phyloP scores from a whole-genome alignment of 2,329 filamentous ascomycete genomes.

The Phoma sp. region DNA sequence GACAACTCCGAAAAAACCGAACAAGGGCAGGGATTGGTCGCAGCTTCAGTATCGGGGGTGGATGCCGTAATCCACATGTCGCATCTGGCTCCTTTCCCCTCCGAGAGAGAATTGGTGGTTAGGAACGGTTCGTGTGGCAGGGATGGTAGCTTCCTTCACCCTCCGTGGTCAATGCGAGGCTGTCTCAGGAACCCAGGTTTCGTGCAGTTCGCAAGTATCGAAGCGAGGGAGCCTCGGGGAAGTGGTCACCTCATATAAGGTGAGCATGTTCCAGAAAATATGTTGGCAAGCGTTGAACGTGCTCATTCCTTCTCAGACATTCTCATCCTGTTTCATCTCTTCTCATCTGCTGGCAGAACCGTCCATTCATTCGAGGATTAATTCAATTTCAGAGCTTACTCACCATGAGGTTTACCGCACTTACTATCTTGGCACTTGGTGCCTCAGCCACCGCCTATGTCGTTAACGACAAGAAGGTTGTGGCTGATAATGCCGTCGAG shows the following conservation, averaged over 20 bases:
- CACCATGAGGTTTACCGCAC: slow-evolving; percentile 41
- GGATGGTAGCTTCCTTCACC: slow-evolving; percentile 18
- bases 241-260: slow-evolving; percentile 36
- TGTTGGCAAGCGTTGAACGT: slow-evolving; percentile 40
- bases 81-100: slow-evolving; percentile 23
- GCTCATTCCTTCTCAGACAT: slow-evolving; percentile 45
- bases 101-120: slow-evolving; percentile 11
- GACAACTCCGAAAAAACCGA: no score
- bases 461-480: slow-evolving; percentile 33
- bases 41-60: slow-evolving; percentile 22
- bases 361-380: slow-evolving; percentile 25
- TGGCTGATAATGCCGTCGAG: slow-evolving; percentile 31
- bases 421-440: slow-evolving; percentile 43
- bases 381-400: slow-evolving; percentile 24
- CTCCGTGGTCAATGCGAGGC: slow-evolving; percentile 25
- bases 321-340: slow-evolving; percentile 37
- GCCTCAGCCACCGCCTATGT: slow-evolving; percentile 44
- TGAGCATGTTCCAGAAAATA: slow-evolving; percentile 27
- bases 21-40: slow-evolving; percentile 8
- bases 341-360: slow-evolving; percentile 43
- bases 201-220: slow-evolving; percentile 11
- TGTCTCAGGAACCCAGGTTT: slow-evolving; percentile 28
- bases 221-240: slow-evolving; percentile 10
- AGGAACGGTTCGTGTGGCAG: slow-evolving; percentile 13
- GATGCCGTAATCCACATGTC: slow-evolving; percentile 17